Percentiles rank a stretch among this genome's conserved stretches.
Conservation (phyloP, 2,329 filamentous ascomycete species). For the Fusarium zealandicum region DNA sequence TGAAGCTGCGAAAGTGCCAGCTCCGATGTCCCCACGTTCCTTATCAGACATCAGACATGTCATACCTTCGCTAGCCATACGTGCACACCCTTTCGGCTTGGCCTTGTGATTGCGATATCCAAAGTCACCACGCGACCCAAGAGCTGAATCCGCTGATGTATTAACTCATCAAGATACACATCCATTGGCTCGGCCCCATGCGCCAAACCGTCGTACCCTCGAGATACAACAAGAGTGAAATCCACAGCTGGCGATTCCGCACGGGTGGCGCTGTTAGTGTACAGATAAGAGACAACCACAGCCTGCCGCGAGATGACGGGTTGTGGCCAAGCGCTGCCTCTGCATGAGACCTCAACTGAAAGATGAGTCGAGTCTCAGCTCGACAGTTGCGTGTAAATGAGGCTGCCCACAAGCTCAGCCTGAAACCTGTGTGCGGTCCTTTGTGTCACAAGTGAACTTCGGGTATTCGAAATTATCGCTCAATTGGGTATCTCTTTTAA, state of each 20-base stretch:
- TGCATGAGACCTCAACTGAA: too few species aligned
- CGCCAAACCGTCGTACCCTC: too few species aligned
- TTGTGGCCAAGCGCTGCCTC: background rate
- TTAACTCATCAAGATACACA: background rate
- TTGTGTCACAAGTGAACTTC: conserved; percentile 10
- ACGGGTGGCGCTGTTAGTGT: conserved; percentile 30
- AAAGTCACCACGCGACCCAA: background rate
- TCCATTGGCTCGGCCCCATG: too few species aligned
- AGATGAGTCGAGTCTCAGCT: too few species aligned
- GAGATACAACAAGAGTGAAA: conserved; percentile 12
- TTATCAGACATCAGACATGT: conserved; percentile 9
- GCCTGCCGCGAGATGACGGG: conserved; percentile 6
- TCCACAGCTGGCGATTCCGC: conserved; percentile 4
- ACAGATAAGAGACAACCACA: conserved; percentile 33
- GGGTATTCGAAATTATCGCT: conserved; percentile 1
- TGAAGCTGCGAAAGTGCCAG: background rate
- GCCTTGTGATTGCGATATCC: conserved; percentile 6
- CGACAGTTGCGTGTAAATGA: too few species aligned
- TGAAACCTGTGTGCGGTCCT: background rate
- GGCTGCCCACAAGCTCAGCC: background rate
- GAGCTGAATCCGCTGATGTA: background rate
- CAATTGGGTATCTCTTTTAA: conserved; percentile 14
- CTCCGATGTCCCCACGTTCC: conserved; percentile 4
- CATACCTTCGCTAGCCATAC: background rate
- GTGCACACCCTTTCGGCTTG: background rate